A percentile compares a stretch with the other conserved stretches of the same genome.
Conservation (phyloP, 495 filamentous ascomycete species). For the Xylaria cubensis region DNA sequence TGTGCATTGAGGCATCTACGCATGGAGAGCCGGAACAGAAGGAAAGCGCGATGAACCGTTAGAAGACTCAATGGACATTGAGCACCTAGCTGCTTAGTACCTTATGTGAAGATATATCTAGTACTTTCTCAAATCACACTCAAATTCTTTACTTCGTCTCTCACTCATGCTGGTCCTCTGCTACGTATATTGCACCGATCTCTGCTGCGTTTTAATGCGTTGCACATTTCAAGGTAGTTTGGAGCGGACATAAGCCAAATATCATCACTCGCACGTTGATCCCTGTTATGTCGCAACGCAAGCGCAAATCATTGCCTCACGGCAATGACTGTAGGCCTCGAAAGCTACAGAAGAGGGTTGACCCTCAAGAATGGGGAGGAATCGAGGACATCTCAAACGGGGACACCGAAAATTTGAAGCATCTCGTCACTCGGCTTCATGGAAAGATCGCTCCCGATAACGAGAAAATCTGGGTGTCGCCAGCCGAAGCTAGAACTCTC, state of each 20-base stretch:
- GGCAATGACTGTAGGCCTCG: neutral
- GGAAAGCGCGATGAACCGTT: neutral
- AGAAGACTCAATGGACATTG: too few relatives aligned
- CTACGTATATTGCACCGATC: neutral
- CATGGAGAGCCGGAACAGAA: neutral
- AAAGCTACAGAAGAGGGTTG: neutral
- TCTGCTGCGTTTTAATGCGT: neutral
- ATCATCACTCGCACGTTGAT: neutral
- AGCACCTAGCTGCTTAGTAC: too few relatives aligned
- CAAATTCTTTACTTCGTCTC: neutral
- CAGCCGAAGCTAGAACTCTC: neutral
- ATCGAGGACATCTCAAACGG: neutral
- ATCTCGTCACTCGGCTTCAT: neutral
- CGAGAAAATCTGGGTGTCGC: neutral
- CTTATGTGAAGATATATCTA: neutral
- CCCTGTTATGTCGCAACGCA: neutral
- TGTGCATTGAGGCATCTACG: neutral
- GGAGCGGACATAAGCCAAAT: neutral
- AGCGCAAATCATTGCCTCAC: neutral
- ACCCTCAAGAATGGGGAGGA: neutral
- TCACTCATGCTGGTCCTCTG: neutral
- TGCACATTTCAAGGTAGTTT: neutral
- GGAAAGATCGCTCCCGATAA: neutral
- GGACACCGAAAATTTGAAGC: neutral
- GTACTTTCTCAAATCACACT: neutral